Evolutionary conservation across 768 basidiomycete genomes (phyloP).

Genomic region (Termitomyces sp.): DNA sequence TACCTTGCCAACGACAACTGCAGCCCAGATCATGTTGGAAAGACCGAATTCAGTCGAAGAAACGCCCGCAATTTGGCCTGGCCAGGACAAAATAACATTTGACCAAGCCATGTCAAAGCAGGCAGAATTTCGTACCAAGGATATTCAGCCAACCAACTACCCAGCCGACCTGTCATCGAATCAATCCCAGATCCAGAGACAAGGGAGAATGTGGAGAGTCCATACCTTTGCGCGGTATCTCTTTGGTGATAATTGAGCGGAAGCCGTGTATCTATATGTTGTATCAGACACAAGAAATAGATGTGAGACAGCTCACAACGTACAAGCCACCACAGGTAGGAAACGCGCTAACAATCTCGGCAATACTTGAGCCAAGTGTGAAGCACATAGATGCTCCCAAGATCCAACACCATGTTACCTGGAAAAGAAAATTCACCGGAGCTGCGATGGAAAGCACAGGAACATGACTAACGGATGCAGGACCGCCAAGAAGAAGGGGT

Average conservation of each 20-base stretch:
- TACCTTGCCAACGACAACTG: conserved; percentile 59
- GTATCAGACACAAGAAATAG: not conserved
- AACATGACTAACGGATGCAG: conserved; percentile 49
- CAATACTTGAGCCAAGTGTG: conserved; percentile 69
- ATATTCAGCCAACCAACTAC: conserved; percentile 84
- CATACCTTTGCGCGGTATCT: conserved; percentile 59
- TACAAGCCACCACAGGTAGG: conserved; percentile 73
- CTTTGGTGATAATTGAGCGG: conserved; percentile 67
- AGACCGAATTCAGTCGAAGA: conserved; percentile 86
- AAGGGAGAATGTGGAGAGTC: not conserved
- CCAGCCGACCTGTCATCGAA: conserved; percentile 56
- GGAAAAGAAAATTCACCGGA: not conserved
- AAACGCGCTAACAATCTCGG: conserved; percentile 74
- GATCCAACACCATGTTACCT: conserved; percentile 76
- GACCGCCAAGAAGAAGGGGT: conserved; percentile 65
- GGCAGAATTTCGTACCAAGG: conserved; percentile 42
- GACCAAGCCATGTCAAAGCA: not conserved
- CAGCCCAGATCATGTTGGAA: conserved; percentile 77
- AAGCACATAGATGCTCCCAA: conserved; percentile 71
- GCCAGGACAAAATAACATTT: not conserved
- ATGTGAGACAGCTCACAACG: conserved; percentile 22
- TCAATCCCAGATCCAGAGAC: not conserved
- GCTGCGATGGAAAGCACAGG: not conserved
- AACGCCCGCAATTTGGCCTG: conserved; percentile 79
- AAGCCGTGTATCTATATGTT: conserved; percentile 65